Base-by-base conservation (phyloP, 495 filamentous ascomycete species). In the Lasiosphaeria miniovina region DNA sequence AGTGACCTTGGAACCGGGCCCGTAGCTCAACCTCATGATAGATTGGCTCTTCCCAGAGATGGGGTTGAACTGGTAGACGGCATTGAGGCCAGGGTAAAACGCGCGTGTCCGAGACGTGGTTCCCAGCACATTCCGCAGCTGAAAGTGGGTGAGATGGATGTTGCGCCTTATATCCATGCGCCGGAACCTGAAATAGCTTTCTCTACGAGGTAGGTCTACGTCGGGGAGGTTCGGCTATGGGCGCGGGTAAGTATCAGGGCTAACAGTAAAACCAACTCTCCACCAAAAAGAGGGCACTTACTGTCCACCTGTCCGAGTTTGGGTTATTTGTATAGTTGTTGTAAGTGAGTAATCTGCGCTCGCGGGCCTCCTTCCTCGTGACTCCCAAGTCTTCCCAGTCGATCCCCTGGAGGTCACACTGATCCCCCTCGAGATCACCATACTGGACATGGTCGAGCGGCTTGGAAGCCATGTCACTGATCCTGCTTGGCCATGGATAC, bases 121-220 rank as follows among this genome's bases (percentile, higher is more conserved):
- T 3, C 86, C 86, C 59, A 98, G 79, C 2, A 94, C 73, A 68
- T 96, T 93, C 51, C 93, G 89, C 14, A 97, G 82, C 65, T 98
- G 93, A 65, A 96, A 96, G 71, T 97, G 93, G 40, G 88, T 77
- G 32, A 93, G 74, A 34, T 81, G 80, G 17, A 89, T 82, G 46
- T 84, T 80, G 34, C 82, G 80, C 40, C 76, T 72, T 4, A 88
- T 84, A 58, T 88, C 82, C 84, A 91, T 91, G 34, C 83, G 79
- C 17, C 83, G 82, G 61, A 88, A 94, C 14, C 80, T 77, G 73
- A 90, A 93, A 69, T 81, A 90, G 60, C 79, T 81, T 34, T 82
- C 80, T 7, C 68, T 73, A 45, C 76, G 74, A 3, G 71, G 71
- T 31, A 81, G 64, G 54, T 71, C 55, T 15, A 54, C 58, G 55